phyloP scores from a whole-genome alignment of 305 asterid genomes.

The Fraxinus paxiana region DNA sequence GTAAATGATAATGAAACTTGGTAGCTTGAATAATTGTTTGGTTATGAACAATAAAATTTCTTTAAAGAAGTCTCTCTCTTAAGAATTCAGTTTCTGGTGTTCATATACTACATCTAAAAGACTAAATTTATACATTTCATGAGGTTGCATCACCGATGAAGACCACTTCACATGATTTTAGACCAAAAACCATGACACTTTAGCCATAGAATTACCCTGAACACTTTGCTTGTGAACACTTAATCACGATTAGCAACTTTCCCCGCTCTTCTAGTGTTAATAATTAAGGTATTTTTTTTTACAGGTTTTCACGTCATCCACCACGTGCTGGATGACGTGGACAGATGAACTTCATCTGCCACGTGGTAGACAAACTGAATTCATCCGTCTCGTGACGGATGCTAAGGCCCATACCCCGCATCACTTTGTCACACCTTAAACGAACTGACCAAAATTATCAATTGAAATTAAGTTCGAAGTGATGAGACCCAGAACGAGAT shows the following conservation, averaged over 20 bases:
- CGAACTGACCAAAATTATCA: too few relatives aligned
- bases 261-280: background rate
- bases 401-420: too few relatives aligned
- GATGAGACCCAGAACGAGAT: too few relatives aligned
- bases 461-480: too few relatives aligned
- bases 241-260: background rate
- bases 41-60: background rate
- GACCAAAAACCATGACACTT: background rate
- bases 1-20: background rate
- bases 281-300: background rate
- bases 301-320: too few relatives aligned
- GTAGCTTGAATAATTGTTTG: background rate
- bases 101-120: background rate
- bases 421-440: too few relatives aligned
- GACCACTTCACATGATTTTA: background rate
- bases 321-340: too few relatives aligned
- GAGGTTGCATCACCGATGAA: background rate
- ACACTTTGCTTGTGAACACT: background rate
- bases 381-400: too few relatives aligned
- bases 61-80: background rate
- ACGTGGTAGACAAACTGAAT: too few relatives aligned
- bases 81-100: background rate
- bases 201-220: background rate
- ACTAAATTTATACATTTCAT: background rate
- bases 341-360: too few relatives aligned